A percentile compares a stretch with the other conserved stretches of the same genome.
These are phyloP conservation scores for Beta vulgaris DNA, from an alignment of 148 eudicot species.

Conservation along the genomic window DNA sequence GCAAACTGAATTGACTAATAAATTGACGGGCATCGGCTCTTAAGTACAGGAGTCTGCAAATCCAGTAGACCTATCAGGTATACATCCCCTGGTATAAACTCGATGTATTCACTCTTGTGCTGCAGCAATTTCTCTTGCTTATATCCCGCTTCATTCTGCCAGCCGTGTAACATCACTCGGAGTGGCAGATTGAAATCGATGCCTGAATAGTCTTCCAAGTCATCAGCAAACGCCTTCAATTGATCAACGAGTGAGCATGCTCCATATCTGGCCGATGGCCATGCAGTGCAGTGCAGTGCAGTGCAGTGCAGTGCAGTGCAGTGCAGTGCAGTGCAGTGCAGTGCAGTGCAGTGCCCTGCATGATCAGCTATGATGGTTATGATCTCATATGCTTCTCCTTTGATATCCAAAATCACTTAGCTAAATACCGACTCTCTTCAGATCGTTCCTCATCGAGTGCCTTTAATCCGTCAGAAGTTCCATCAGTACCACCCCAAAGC, in stretches of 20 bases:
- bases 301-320: too few relatives aligned
- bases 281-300: too few relatives aligned
- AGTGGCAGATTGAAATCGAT: slow-evolving; percentile 45
- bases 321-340: too few relatives aligned
- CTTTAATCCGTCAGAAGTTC: slow-evolving; percentile 69
- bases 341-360: slow-evolving; percentile 76
- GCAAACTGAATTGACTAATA: not conserved
- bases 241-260: slow-evolving; percentile 50
- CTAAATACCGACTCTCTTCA: slow-evolving; percentile 68
- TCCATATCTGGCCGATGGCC: slow-evolving; percentile 91
- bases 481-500: slow-evolving; percentile 81
- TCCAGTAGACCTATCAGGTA: slow-evolving; percentile 59
- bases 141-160: slow-evolving; percentile 51
- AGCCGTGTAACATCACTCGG: slow-evolving; percentile 49
- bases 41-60: slow-evolving; percentile 65
- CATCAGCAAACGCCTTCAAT: slow-evolving; percentile 60
- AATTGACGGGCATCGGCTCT: slow-evolving; percentile 65
- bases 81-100: slow-evolving; percentile 67
- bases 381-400: slow-evolving; percentile 43
- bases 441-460: slow-evolving; percentile 76
- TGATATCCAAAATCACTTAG: slow-evolving; percentile 63
- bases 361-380: slow-evolving; percentile 50
- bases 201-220: slow-evolving; percentile 37
- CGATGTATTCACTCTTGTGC: slow-evolving; percentile 37
- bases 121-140: slow-evolving; percentile 25